phyloP scores from a whole-genome alignment of 768 basidiomycete genomes.

The Mrakia gelida region DNA sequence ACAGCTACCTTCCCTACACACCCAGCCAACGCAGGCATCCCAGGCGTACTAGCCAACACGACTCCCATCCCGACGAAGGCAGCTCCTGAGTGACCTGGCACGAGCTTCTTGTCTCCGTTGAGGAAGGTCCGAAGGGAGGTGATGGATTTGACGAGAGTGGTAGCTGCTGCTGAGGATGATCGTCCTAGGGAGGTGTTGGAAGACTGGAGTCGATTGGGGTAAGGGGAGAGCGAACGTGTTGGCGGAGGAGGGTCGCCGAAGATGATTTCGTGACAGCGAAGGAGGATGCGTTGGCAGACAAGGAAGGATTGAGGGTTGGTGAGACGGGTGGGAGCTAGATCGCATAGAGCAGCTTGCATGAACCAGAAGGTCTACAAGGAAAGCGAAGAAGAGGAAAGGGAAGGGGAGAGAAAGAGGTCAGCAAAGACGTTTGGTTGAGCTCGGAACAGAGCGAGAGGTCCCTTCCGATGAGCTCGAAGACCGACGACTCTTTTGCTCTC shows the following conservation, averaged over 20 bases:
- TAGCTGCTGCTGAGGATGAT: not conserved
- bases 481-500: not conserved
- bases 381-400: conserved; percentile 12
- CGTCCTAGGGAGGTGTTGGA: too few relatives aligned
- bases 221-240: conserved; percentile 50
- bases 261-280: conserved; percentile 92
- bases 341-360: conserved; percentile 90
- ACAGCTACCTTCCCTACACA: conserved; percentile 76
- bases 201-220: conserved; percentile 1
- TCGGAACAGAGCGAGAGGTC: conserved; percentile 14
- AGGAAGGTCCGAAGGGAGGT: not conserved
- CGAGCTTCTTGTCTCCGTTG: conserved; percentile 56
- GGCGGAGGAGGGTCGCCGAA: conserved; percentile 78
- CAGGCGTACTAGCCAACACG: conserved; percentile 69
- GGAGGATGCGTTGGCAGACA: conserved; percentile 85
- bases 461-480: not conserved
- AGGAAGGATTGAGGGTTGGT: conserved; percentile 72
- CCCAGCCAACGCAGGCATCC: conserved; percentile 66
- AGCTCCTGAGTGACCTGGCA: conserved; percentile 59
- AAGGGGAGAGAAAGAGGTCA: not conserved
- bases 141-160: conserved; percentile 10
- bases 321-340: conserved; percentile 57
- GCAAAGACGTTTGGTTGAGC: conserved; percentile 31
- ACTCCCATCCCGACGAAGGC: conserved; percentile 79
- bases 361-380: conserved; percentile 82